Percentiles rank a stretch among this genome's conserved stretches.
Conservation (phyloP, 441 rosid species). For the Pelargonium fulgidum region DNA sequence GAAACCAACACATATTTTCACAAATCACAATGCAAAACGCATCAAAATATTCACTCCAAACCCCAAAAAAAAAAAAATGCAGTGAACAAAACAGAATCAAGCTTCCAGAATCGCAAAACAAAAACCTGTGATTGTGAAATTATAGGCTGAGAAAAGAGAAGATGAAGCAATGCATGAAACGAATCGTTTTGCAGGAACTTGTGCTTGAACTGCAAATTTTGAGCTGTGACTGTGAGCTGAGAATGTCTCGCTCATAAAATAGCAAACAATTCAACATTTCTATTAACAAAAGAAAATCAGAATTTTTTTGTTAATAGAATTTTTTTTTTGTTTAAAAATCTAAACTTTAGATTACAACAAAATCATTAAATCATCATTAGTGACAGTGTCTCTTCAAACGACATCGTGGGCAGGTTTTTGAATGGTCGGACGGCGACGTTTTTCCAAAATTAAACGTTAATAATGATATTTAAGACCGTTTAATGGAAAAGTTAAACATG, state of each 20-base stretch:
- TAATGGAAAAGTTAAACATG: too few species aligned
- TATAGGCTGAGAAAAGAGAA: background rate
- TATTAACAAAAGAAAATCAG: too few species aligned
- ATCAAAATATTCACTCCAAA: background rate
- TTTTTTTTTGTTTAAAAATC: background rate
- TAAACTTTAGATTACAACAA: background rate
- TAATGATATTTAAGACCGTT: too few species aligned
- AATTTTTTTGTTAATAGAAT: background rate
- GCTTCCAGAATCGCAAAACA: background rate
- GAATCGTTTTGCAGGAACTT: background rate
- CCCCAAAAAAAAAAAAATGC: background rate
- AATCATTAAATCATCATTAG: too few species aligned
- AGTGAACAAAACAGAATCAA: background rate
- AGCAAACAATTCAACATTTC: too few species aligned
- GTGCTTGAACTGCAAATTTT: background rate
- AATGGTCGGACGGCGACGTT: too few species aligned
- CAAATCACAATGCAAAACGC: slow-evolving; percentile 1
- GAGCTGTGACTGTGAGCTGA: background rate
- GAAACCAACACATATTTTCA: background rate
- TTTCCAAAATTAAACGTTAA: too few species aligned
- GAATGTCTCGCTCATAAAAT: background rate
- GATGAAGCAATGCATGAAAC: background rate
- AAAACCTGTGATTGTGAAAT: background rate
- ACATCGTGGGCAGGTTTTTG: background rate
- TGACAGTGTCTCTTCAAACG: background rate